Conservation (phyloP, 441 rosid genomes). For the Hura crepitans region DNA sequence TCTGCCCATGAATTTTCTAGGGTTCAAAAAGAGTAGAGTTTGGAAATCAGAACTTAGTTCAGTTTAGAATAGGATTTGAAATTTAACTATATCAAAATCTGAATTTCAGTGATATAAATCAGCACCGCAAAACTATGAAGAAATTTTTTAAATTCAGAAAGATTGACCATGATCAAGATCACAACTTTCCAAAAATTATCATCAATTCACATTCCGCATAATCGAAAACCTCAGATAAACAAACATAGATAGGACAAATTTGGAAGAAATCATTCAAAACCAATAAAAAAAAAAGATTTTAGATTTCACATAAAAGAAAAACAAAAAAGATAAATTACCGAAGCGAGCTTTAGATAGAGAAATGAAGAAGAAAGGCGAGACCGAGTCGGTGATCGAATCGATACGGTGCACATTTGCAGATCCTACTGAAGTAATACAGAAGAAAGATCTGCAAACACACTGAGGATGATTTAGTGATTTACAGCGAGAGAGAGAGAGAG, state of each 20-base stretch:
- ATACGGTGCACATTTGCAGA: conserved; percentile 43
- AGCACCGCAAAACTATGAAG: too few species aligned
- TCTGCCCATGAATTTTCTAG: not conserved
- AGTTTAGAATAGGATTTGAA: not conserved
- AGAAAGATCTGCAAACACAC: conserved; percentile 32
- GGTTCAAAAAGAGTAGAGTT: not conserved
- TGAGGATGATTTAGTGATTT: too few species aligned
- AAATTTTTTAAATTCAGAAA: conserved; percentile 8
- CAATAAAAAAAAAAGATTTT: not conserved
- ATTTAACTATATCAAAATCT: too few species aligned
- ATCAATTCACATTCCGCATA: conserved; percentile 12
- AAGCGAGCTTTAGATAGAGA: conserved; percentile 30
- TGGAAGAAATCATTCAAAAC: not conserved
- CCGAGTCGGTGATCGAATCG: conserved; percentile 14
- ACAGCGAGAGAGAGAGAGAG: conserved; percentile 20
- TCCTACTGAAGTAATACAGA: conserved; percentile 24
- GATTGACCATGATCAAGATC: not conserved
- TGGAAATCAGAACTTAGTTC: not conserved
- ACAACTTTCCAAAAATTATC: not conserved
- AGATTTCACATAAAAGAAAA: too few species aligned
- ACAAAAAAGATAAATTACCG: conserved; percentile 27
- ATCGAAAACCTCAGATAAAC: too few species aligned
- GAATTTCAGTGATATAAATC: too few species aligned
- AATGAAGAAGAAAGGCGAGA: conserved; percentile 14
- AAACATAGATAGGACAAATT: not conserved